phyloP scores from a whole-genome alignment of 2,329 filamentous ascomycete genomes.

The Davidsoniella neocaledoniae region DNA sequence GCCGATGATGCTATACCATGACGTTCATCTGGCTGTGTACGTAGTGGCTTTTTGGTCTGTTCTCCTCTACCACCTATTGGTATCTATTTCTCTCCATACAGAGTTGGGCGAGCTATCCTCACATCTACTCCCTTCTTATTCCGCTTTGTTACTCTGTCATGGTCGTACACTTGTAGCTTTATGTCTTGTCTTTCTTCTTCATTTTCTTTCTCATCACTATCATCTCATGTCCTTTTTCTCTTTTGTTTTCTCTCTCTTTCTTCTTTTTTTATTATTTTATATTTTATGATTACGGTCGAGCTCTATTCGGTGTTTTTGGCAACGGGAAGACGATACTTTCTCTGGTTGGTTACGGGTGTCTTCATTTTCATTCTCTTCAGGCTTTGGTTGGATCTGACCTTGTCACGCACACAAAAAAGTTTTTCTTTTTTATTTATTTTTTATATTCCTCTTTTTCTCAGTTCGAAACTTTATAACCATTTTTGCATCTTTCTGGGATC shows the following conservation, averaged over 20 bases:
- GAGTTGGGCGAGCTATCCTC: no score
- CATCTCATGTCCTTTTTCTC: slow-evolving; percentile 17
- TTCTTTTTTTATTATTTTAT: neutral
- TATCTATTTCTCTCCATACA: no score
- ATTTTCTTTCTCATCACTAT: slow-evolving; percentile 13
- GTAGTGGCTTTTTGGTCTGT: no score
- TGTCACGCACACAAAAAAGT: neutral
- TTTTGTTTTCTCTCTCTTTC: slow-evolving; percentile 14
- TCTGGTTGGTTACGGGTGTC: neutral
- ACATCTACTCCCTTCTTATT: no score
- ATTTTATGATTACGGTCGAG: no score
- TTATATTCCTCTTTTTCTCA: slow-evolving; percentile 9
- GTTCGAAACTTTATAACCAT: no score
- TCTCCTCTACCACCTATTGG: no score
- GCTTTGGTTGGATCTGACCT: neutral
- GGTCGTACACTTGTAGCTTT: slow-evolving; percentile 13
- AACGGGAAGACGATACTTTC: neutral
- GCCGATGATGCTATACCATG: slow-evolving; percentile 20
- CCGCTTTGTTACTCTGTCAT: no score
- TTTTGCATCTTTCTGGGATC: no score
- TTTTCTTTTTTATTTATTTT: slow-evolving; percentile 14
- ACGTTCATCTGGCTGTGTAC: no score
- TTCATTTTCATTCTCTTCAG: neutral
- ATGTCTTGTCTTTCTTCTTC: slow-evolving; percentile 17
- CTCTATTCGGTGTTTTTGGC: neutral